phyloP scores from a whole-genome alignment of 2,329 filamentous ascomycete species.

The Aspergillus ruber region DNA sequence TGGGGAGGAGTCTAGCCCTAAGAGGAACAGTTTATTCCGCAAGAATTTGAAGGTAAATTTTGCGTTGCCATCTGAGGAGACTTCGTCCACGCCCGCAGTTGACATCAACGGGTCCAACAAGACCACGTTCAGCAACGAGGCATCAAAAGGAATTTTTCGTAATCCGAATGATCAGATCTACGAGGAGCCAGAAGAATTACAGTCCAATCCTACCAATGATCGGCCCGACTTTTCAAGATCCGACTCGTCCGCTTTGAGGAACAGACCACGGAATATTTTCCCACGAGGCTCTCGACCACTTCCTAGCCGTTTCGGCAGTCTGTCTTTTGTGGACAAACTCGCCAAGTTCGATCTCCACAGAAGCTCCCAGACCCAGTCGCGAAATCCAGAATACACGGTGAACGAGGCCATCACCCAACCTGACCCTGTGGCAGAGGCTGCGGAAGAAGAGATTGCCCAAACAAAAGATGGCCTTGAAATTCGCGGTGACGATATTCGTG shows the following conservation, averaged over 20 bases:
- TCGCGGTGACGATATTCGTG: slow-evolving; percentile 76
- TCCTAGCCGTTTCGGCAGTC: slow-evolving; percentile 38
- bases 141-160: slow-evolving; percentile 48
- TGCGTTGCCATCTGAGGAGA: slow-evolving; percentile 26
- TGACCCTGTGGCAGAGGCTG: slow-evolving; percentile 12
- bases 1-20: slow-evolving; percentile 8
- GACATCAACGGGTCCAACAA: slow-evolving; percentile 15
- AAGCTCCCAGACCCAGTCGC: slow-evolving; percentile 76
- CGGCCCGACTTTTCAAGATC: slow-evolving; percentile 24
- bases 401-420: slow-evolving; percentile 48
- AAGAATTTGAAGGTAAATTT: slow-evolving; percentile 38
- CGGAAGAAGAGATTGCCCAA: slow-evolving; percentile 43
- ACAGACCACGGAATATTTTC: slow-evolving; percentile 60
- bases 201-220: slow-evolving; percentile 16
- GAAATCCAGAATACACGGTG: slow-evolving; percentile 70
- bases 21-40: slow-evolving; percentile 19
- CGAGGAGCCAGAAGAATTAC: slow-evolving; percentile 66
- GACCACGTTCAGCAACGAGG: slow-evolving; percentile 31
- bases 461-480: slow-evolving; percentile 77
- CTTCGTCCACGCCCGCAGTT: slow-evolving; percentile 7
- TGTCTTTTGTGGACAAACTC: slow-evolving; percentile 40
- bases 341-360: slow-evolving; percentile 68
- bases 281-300: slow-evolving; percentile 38
- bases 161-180: slow-evolving; percentile 64
- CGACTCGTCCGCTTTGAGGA: slow-evolving; percentile 45